A percentile compares a stretch with the other conserved stretches of the same genome.
These are phyloP conservation scores for Ciborinia camelliae DNA, from an alignment of 2,329 filamentous ascomycete species.

Conservation along the genomic window DNA sequence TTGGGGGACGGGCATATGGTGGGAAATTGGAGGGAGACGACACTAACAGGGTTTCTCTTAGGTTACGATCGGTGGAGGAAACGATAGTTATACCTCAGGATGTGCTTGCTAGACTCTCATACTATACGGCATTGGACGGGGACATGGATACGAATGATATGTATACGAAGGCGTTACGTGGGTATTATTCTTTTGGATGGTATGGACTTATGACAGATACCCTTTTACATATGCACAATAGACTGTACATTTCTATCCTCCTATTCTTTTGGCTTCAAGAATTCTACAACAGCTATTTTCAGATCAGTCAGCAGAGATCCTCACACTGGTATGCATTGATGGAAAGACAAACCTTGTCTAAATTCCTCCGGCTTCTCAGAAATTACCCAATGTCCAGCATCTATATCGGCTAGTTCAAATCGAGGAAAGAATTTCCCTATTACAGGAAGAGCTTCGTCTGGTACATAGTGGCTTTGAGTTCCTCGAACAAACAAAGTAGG, in stretches of 20 bases:
- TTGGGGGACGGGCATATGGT: neutral
- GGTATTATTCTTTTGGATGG: constrained; percentile 21
- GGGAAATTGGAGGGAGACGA: neutral
- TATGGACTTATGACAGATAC: constrained; percentile 33
- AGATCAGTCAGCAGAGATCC: constrained; percentile 19
- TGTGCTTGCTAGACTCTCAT: constrained; percentile 15
- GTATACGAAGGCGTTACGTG: constrained; percentile 21
- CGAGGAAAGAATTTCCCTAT: constrained; percentile 79
- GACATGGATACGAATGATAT: neutral
- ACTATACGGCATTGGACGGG: neutral
- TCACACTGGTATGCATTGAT: neutral
- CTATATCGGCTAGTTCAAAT: constrained; percentile 70
- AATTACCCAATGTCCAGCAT: constrained; percentile 83
- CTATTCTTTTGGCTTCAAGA: constrained; percentile 52
- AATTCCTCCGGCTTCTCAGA: constrained; percentile 84
- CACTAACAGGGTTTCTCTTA: constrained; percentile 26
- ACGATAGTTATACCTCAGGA: neutral
- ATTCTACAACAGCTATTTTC: constrained; percentile 58
- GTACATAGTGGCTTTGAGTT: constrained; percentile 72
- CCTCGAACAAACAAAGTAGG: constrained; percentile 79
- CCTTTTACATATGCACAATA: constrained; percentile 33
- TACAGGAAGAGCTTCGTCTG: constrained; percentile 74
- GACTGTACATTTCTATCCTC: constrained; percentile 32
- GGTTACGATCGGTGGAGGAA: constrained; percentile 14
- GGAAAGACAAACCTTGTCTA: constrained; percentile 56